Evolutionary conservation across 768 basidiomycete genomes (phyloP).

Genomic region (Lactifluus rugatus): DNA sequence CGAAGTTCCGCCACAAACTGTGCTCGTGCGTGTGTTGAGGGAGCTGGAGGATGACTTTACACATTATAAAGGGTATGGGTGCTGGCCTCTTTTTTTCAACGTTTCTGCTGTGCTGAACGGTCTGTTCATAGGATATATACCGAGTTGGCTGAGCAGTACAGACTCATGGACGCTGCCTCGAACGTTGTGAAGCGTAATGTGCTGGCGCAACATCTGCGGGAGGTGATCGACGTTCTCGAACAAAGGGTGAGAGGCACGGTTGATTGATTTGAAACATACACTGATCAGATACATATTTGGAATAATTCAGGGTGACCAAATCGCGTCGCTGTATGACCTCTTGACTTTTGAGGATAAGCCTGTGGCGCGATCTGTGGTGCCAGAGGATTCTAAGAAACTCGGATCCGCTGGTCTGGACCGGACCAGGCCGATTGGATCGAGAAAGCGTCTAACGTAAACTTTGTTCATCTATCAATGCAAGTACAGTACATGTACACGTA

Average conservation of each 20-base stretch:
- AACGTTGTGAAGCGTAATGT: slow-evolving; percentile 73
- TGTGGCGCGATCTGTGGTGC: slow-evolving; percentile 17
- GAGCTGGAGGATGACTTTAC: slow-evolving; percentile 94
- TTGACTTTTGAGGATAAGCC: slow-evolving; percentile 68
- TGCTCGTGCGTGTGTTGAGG: slow-evolving; percentile 69
- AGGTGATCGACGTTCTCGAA: slow-evolving; percentile 88
- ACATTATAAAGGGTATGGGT: slow-evolving; percentile 87
- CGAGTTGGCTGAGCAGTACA: slow-evolving; percentile 90
- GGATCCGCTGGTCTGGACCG: not conserved
- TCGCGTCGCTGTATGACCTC: slow-evolving; percentile 82
- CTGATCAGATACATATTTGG: slow-evolving; percentile 8
- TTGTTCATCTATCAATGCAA: not conserved
- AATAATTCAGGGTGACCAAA: slow-evolving; percentile 72
- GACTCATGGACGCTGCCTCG: slow-evolving; percentile 73
- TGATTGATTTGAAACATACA: slow-evolving; percentile 3
- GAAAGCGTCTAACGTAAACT: slow-evolving; percentile 13
- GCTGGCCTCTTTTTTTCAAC: not conserved
- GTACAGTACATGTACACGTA: not conserved
- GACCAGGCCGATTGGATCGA: slow-evolving; percentile 1
- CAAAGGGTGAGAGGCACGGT: slow-evolving; percentile 52
- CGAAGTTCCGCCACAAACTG: slow-evolving; percentile 75
- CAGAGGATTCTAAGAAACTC: slow-evolving; percentile 3
- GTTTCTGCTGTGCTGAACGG: not conserved
- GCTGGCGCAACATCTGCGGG: slow-evolving; percentile 80
- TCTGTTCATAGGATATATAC: slow-evolving; percentile 60